Conservation (phyloP, 306 rosid genomes). For the Quercus bicolor region DNA sequence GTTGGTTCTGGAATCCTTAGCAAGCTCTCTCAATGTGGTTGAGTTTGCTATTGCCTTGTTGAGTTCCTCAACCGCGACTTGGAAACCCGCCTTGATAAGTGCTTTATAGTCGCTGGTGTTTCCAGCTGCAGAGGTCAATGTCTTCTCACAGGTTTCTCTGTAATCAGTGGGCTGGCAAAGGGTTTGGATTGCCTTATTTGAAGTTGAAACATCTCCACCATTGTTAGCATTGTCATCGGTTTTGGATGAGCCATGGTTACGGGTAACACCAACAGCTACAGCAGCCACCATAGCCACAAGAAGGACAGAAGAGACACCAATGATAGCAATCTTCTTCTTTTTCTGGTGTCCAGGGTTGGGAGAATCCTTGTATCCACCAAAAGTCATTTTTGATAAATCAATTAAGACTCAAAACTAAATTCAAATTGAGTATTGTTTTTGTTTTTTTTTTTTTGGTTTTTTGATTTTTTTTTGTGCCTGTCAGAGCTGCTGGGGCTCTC, state of each 20-base stretch:
- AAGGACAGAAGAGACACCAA: constrained; percentile 37
- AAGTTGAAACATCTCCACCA: not conserved
- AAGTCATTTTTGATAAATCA: constrained; percentile 15
- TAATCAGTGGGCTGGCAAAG: constrained; percentile 61
- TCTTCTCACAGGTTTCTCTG: constrained; percentile 44
- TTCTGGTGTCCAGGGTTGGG: not conserved
- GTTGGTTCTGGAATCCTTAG: constrained; percentile 41
- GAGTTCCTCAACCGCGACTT: constrained; percentile 25
- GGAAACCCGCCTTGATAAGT: constrained; percentile 44
- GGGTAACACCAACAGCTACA: constrained; percentile 40
- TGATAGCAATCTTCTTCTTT: constrained; percentile 42
- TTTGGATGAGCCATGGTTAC: not conserved
- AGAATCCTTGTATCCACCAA: constrained; percentile 20
- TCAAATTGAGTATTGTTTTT: not conserved
- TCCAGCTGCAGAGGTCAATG: constrained; percentile 7
- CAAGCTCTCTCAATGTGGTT: constrained; percentile 24
- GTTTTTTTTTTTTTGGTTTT: not conserved
- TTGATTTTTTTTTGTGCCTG: not conserved
- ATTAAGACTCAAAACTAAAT: not conserved
- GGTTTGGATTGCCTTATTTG: constrained; percentile 26
- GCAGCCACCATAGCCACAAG: constrained; percentile 57
- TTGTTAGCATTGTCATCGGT: not conserved
- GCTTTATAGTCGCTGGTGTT: constrained; percentile 35
- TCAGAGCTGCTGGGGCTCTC: not conserved
- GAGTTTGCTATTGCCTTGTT: constrained; percentile 30